These are phyloP conservation scores for Trametes coccinea DNA, from an alignment of 768 basidiomycete genomes.

Conservation along the genomic window DNA sequence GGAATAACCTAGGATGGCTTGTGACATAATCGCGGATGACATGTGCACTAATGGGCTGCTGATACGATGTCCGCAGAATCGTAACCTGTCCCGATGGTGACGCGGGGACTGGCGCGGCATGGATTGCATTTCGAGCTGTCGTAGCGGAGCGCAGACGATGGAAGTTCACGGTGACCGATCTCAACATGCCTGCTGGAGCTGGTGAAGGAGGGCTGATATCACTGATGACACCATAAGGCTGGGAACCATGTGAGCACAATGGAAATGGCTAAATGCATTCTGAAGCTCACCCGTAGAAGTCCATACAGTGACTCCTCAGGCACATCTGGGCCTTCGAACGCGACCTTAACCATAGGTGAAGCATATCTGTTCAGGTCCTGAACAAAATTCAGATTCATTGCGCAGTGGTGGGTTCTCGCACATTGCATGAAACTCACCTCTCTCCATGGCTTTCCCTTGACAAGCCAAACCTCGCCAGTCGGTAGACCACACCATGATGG, in stretches of 20 bases:
- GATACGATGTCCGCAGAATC: slow-evolving; percentile 56
- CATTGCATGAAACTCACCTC: slow-evolving; percentile 50
- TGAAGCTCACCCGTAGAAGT: slow-evolving; percentile 65
- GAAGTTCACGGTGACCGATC: slow-evolving; percentile 58
- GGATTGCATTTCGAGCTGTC: slow-evolving; percentile 79
- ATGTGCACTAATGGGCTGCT: slow-evolving; percentile 65
- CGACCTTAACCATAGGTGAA: slow-evolving; percentile 67
- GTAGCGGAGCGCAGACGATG: slow-evolving; percentile 65
- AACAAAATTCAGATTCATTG: not conserved
- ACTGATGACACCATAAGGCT: slow-evolving; percentile 83
- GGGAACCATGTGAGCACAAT: not conserved
- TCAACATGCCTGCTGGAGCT: slow-evolving; percentile 58
- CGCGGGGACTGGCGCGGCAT: slow-evolving; percentile 48
- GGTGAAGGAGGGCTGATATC: slow-evolving; percentile 63
- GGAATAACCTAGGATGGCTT: slow-evolving; percentile 80
- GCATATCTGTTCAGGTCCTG: slow-evolving; percentile 88
- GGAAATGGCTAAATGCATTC: not conserved
- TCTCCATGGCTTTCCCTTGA: slow-evolving; percentile 76
- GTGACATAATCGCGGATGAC: slow-evolving; percentile 77
- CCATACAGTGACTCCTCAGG: slow-evolving; percentile 78
- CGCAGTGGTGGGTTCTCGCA: not conserved
- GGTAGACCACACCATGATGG: slow-evolving; percentile 62
- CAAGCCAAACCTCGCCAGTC: slow-evolving; percentile 63
- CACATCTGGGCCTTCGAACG: slow-evolving; percentile 88
- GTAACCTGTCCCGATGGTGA: slow-evolving; percentile 36